A percentile compares a stretch with the other conserved stretches of the same genome.
These are phyloP conservation scores for Backusella luteola DNA, from an alignment of 192 early-diverging fungal species.

Conservation along the genomic window DNA sequence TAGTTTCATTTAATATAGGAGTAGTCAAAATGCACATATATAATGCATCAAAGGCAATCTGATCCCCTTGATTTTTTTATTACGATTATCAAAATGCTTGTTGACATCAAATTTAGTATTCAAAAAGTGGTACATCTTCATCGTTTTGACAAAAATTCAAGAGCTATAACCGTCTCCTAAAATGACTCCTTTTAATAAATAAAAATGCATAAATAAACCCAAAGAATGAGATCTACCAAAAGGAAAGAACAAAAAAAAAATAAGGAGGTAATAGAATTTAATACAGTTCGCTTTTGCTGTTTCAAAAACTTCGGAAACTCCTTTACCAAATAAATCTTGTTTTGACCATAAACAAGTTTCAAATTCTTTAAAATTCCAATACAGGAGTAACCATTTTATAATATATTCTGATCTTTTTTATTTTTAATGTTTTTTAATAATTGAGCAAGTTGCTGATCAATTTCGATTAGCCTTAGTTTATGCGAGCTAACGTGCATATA, in stretches of 20 bases:
- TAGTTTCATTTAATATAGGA: background rate
- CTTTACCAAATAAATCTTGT: background rate
- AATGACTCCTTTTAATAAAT: slow-evolving; percentile 4
- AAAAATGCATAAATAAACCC: slow-evolving; percentile 3
- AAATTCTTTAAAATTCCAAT: background rate
- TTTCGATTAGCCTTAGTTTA: background rate
- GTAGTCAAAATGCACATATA: background rate
- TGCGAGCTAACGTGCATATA: background rate
- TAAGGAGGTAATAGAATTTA: slow-evolving; percentile 4
- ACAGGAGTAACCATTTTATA: background rate
- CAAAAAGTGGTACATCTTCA: background rate
- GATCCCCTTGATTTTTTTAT: background rate
- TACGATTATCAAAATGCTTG: background rate
- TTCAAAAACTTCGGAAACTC: slow-evolving; percentile 5
- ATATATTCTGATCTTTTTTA: background rate
- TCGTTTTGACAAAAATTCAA: background rate
- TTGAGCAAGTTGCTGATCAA: background rate
- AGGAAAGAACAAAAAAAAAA: background rate
- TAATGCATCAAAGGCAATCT: background rate
- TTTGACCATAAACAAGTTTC: background rate
- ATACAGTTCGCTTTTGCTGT: slow-evolving; percentile 1
- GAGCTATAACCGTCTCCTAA: background rate
- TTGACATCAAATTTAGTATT: background rate
- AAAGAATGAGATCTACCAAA: background rate
- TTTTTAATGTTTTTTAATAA: background rate